Evolutionary conservation across 495 filamentous ascomycete species (phyloP).

Genomic region (Hypoxylon rickii): DNA sequence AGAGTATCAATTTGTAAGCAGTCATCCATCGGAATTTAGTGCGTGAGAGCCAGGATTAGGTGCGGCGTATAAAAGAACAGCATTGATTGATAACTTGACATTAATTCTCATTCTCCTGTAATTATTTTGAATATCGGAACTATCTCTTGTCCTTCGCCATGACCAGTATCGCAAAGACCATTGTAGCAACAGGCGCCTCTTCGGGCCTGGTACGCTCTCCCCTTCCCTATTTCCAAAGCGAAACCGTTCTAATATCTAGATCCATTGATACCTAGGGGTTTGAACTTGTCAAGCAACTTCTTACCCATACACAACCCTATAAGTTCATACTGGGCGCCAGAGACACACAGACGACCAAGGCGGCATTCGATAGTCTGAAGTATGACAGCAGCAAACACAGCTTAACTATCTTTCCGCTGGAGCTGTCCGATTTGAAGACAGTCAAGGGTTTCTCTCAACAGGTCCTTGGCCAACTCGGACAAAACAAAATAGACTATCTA

Average conservation of each 20-base stretch:
- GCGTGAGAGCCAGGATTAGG: too few relatives aligned
- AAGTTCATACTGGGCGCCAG: constrained; percentile 52
- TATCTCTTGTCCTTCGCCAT: constrained; percentile 24
- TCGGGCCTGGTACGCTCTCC: constrained; percentile 47
- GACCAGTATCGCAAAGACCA: constrained; percentile 44
- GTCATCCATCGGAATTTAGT: too few relatives aligned
- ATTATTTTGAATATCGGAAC: too few relatives aligned
- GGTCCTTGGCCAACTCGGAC: constrained; percentile 43
- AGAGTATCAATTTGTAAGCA: too few relatives aligned
- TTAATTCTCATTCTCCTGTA: too few relatives aligned
- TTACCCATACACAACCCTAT: constrained; percentile 44
- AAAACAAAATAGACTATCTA: constrained; percentile 45
- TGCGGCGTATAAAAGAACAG: too few relatives aligned
- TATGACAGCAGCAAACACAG: constrained; percentile 42
- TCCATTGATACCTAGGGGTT: constrained; percentile 44
- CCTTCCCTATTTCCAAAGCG: neutral
- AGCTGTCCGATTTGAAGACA: constrained; percentile 42
- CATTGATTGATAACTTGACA: too few relatives aligned
- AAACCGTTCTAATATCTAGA: constrained; percentile 3
- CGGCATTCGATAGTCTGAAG: constrained; percentile 42
- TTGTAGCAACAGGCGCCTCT: constrained; percentile 50
- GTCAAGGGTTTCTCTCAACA: constrained; percentile 46
- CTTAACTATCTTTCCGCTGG: constrained; percentile 48
- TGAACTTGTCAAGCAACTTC: constrained; percentile 48
- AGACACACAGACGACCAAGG: constrained; percentile 39